Evolutionary conservation across 371 early-diverging fungal species (phyloP), one percentile per base, ranked within the genome.

Genomic region (Mortierella sp.): DNA sequence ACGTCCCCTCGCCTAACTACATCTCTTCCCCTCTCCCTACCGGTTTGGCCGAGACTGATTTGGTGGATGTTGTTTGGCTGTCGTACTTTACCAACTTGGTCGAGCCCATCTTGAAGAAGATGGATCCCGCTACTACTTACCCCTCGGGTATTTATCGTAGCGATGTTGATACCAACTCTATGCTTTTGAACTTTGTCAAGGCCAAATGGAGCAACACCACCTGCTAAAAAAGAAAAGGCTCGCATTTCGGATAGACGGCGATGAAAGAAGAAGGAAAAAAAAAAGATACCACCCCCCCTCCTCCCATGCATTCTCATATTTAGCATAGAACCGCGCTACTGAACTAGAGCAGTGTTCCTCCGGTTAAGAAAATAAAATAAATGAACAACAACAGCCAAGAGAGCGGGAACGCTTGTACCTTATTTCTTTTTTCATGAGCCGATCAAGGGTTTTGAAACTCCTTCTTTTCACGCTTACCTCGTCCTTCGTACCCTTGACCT

Each of bases 1-100:
- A 93, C 77, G 92, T 89, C 48, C 80, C 87, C 77, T 88, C 90
- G 7, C 84, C 92, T 55, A 84, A 86, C 58, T 87, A 85, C 48
- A 88, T 91, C 50, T 88, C 83, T 4, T 76, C 81, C 0, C 77
- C 77, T 19, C 50, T 88, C 74, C 88, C 89, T 14, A 70, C 76
- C 7, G 79, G 84, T 28, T 78, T 81, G 38, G 73, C 70, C 19
- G 80, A 82, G 24, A 72, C 58, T 6, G 80, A 78, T 11, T 14
- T 75, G 75, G 82, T 88, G 5, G 88, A 88, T 80, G 63, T 89
- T 21, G 84, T 87, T 48, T 88, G 88, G 88, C 52, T 88, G 75
- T 79, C 84, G 16, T 89, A 82, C 78, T 81, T 88, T 31, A 73
- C 80, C 70, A 81, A 84, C 68, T 70, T 82, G 74, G 78, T 88